A percentile compares a stretch with the other conserved stretches of the same genome.
Evolutionary conservation across 495 filamentous ascomycete species (phyloP).

Genomic region (Coniosporium apollinis): DNA sequence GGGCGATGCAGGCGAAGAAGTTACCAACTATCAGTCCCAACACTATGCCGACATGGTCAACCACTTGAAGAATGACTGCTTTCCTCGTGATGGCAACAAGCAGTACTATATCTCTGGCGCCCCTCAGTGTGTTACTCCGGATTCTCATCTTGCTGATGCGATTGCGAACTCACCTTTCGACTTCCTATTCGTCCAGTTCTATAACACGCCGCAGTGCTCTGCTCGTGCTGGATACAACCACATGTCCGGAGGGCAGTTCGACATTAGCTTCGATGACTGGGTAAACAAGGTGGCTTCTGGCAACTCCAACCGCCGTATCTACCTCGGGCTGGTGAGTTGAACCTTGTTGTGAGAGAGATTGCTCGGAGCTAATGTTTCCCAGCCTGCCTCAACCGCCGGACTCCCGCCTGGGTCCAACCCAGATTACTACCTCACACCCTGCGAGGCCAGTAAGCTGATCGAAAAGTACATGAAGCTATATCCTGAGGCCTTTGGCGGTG

Average conservation of each 20-base stretch:
- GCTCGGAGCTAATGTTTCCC: neutral
- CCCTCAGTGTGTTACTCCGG: constrained; percentile 25
- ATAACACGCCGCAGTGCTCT: constrained; percentile 32
- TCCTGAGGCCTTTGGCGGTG: constrained; percentile 43
- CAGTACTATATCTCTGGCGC: constrained; percentile 26
- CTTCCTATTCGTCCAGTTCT: constrained; percentile 25
- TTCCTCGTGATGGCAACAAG: constrained; percentile 8
- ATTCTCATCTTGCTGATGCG: constrained; percentile 15
- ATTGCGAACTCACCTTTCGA: constrained; percentile 21
- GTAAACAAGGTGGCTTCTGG: constrained; percentile 9
- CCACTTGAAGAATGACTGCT: constrained; percentile 12
- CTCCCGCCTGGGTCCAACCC: constrained; percentile 16
- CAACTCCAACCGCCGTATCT: constrained; percentile 27
- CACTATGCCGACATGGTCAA: constrained; percentile 21
- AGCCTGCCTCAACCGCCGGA: constrained; percentile 16
- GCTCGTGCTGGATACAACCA: constrained; percentile 29
- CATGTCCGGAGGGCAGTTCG: constrained; percentile 12
- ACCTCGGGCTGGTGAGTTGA: constrained; percentile 18
- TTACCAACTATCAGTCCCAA: constrained; percentile 9
- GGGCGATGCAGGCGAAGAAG: constrained; percentile 9
- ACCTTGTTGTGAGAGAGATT: neutral
- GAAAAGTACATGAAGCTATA: constrained; percentile 32
- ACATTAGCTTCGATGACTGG: constrained; percentile 28
- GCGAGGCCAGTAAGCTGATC: constrained; percentile 33
- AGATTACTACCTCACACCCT: constrained; percentile 30